Evolutionary conservation across 108 stramenopile genomes (phyloP).

Genomic region (Cyclotella atomus): DNA sequence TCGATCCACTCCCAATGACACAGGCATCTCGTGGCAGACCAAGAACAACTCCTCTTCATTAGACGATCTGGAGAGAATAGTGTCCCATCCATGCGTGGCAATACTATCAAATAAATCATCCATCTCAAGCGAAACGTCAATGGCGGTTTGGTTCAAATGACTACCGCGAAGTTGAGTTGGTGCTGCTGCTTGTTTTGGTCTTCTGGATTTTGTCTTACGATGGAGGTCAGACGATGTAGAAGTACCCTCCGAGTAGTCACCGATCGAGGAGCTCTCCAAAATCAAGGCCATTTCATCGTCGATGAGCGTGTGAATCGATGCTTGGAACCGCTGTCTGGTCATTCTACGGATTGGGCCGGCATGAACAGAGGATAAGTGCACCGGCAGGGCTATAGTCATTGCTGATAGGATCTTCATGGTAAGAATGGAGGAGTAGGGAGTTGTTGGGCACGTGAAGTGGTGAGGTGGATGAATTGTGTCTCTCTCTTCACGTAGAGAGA

Average conservation of each 20-base stretch:
- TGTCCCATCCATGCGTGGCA: no score
- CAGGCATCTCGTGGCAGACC: neutral
- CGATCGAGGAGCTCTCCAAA: neutral
- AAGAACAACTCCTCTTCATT: constrained; percentile 5
- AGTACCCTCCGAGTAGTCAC: neutral
- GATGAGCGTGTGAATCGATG: constrained; percentile 11
- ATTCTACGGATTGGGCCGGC: constrained; percentile 1
- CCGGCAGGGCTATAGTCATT: neutral
- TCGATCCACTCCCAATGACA: neutral
- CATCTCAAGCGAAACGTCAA: no score
- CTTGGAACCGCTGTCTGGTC: constrained; percentile 9
- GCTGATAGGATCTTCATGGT: no score
- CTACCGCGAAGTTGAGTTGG: no score
- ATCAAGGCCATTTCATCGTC: constrained; percentile 19
- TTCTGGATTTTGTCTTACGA: no score
- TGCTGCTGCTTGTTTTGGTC: no score
- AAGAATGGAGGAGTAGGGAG: neutral
- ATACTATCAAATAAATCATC: no score
- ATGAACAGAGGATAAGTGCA: neutral
- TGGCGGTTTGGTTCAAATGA: no score
- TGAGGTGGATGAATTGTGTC: no score
- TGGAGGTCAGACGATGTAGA: neutral
- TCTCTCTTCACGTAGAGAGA: no score
- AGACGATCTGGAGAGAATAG: no score
- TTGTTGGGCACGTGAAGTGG: neutral